Conservation (phyloP, 192 early-diverging fungal genomes). For the Linnemannia elongata region DNA sequence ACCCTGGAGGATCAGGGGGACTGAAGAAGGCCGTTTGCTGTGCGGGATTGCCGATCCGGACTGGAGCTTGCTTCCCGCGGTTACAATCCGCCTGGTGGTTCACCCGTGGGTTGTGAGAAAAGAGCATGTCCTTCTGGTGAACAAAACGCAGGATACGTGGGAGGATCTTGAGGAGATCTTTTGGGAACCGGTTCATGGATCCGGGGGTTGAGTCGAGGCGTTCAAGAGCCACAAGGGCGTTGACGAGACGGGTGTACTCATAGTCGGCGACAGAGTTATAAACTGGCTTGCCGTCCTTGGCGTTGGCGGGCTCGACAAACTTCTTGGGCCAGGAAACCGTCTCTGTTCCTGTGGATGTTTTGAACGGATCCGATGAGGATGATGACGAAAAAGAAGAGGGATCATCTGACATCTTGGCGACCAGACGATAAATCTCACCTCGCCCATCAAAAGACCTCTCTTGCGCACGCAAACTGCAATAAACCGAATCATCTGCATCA, state of each 20-base stretch:
- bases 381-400: no score
- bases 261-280: conserved; percentile 7
- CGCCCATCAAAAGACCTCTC: neutral
- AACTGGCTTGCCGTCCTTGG: neutral
- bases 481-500: conserved; percentile 22
- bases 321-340: conserved; percentile 18
- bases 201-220: conserved; percentile 13
- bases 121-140: neutral
- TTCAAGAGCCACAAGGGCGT: conserved; percentile 28
- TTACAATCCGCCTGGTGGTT: neutral
- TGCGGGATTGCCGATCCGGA: no score
- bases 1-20: neutral
- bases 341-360: neutral
- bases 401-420: neutral
- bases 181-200: conserved; percentile 24
- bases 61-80: neutral
- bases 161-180: conserved; percentile 1
- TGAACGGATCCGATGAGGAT: neutral
- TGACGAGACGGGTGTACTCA: conserved; percentile 27
- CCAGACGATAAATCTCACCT: neutral
- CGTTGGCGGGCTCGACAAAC: neutral
- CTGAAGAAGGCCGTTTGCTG: neutral
- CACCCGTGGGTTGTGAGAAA: neutral
- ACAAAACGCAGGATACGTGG: conserved; percentile 13
- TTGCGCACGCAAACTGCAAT: conserved; percentile 15